Base-by-base conservation (phyloP, 1,284 basidiomycete genomes). In the Puccinia novopanici region DNA sequence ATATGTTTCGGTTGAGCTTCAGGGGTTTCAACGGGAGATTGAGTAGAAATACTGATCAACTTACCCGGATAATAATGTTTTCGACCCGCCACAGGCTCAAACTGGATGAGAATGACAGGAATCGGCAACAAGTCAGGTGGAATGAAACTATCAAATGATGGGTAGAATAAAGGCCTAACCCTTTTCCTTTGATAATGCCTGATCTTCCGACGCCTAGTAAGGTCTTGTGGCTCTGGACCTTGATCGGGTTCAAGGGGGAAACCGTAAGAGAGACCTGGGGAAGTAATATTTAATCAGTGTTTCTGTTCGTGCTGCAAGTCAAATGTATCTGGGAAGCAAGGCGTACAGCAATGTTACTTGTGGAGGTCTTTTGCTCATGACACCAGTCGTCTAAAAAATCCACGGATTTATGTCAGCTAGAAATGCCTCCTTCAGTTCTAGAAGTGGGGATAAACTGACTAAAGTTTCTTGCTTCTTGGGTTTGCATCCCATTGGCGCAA, bases 121-220 rank as follows among this genome's bases (percentile, higher is more conserved):
- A n/a, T n/a, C n/a, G n/a, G 54, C n/a, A 34, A 34, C 10, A 61
- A n/a, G 37, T 61, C 12, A 10, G 15, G 30, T 61, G 13, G 8
- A 6, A 15, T 34, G 3, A 30, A 30, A 13, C 2, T 2, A 37
- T 17, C 13, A 17, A 34, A 61, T 8, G 57, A 24, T 17, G 57
- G 3, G 34, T 8, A 45, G 27, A 61, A 34, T 34, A 19, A 45
- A 63, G 17, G n/a, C n/a, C n/a, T n/a, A n/a, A 80, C 78, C 78
- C 78, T 67, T 80, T 80, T 12, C 78, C 78, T 73, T 57, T 73
- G 15, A 80, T 80, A 2, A 80, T 42, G 15, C 24, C 78, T 12
- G 19, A 37, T 27, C 12, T 30, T 8, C 78, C 78, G 15, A 63
- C 54, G 15, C 78, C 78, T 3, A 72, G 10, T n/a, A 80, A 30